Conservation (phyloP, 768 basidiomycete genomes). For the Leccinellum luteum region DNA sequence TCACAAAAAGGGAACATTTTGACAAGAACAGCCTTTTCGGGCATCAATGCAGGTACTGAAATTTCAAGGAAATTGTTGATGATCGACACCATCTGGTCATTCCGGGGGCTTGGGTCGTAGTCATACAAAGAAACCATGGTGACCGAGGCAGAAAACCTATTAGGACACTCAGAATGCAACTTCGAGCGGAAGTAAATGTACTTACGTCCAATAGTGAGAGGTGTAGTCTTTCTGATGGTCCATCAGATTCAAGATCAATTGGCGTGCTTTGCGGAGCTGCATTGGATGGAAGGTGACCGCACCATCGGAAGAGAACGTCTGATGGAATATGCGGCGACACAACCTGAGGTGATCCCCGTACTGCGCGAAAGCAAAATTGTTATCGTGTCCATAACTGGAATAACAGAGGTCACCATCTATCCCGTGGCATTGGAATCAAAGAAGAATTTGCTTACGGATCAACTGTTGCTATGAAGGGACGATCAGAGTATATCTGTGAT, state of each 20-base stretch:
- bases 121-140: constrained; percentile 17
- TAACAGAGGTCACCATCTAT: neutral
- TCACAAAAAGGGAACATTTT: constrained; percentile 18
- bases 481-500: constrained; percentile 48
- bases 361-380: constrained; percentile 5
- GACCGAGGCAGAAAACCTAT: constrained; percentile 34
- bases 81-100: constrained; percentile 16
- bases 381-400: constrained; percentile 17
- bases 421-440: neutral
- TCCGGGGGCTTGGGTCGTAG: constrained; percentile 16
- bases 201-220: constrained; percentile 14
- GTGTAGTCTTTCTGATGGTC: constrained; percentile 3
- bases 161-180: neutral
- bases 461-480: constrained; percentile 35
- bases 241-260: constrained; percentile 6
- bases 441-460: constrained; percentile 11
- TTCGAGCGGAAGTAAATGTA: neutral
- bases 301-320: constrained; percentile 8
- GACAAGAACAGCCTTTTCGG: constrained; percentile 16
- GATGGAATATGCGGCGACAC: constrained; percentile 16
- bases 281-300: constrained; percentile 4
- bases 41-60: constrained; percentile 6
- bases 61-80: constrained; percentile 9
- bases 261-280: constrained; percentile 7
- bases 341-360: constrained; percentile 14